These are phyloP conservation scores for Diplosphaera chodatii DNA, from an alignment of 139 green algal genomes.

Conservation along the genomic window DNA sequence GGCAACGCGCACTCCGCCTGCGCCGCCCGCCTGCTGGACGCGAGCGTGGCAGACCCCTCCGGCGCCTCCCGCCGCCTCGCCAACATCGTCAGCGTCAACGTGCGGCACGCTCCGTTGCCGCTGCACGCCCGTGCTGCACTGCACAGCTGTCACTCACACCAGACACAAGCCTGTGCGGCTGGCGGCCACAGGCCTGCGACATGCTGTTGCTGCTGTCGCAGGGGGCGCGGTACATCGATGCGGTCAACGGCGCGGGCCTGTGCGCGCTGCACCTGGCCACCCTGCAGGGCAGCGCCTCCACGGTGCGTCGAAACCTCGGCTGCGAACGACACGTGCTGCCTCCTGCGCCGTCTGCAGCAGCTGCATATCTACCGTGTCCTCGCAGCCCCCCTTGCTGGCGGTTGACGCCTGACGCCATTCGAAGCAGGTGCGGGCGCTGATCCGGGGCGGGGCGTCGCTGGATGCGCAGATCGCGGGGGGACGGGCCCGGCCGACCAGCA, in stretches of 20 bases:
- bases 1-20: constrained; percentile 1
- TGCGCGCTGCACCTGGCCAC: constrained; percentile 20
- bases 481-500: not conserved
- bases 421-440: constrained; percentile 4
- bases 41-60: not conserved
- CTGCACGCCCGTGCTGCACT: not conserved
- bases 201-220: too few species aligned
- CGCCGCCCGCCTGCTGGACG: constrained; percentile 2
- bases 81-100: not conserved
- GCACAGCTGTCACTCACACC: not conserved
- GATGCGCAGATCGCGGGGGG: constrained; percentile 5
- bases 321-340: too few species aligned
- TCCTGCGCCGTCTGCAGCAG: too few species aligned
- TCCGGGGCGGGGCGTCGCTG: constrained; percentile 3
- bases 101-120: not conserved
- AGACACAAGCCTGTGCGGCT: too few species aligned
- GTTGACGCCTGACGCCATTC: too few species aligned
- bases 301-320: too few species aligned
- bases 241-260: not conserved
- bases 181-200: too few species aligned
- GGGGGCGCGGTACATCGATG: not conserved
- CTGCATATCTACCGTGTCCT: too few species aligned
- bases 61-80: not conserved
- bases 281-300: constrained; percentile 9
- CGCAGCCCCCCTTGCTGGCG: too few species aligned